A percentile compares a stretch with the other conserved stretches of the same genome.
These are phyloP conservation scores for Claviceps capensis DNA, from an alignment of 2,329 filamentous ascomycete genomes.

Conservation along the genomic window DNA sequence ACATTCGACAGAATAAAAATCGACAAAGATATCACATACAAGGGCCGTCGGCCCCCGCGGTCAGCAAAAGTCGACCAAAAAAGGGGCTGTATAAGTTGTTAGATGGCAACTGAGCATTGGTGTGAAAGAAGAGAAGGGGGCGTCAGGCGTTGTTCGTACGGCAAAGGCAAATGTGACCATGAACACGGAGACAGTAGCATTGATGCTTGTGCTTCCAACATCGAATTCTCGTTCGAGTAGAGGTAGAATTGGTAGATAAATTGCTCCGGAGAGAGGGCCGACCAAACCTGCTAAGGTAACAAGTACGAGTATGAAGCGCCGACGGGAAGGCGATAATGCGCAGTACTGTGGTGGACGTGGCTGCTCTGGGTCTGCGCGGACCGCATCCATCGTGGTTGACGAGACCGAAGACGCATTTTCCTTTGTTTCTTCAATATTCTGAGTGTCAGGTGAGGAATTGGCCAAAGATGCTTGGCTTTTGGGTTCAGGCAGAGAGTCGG, in stretches of 20 bases:
- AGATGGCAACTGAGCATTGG: background rate
- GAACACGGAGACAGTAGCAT: conserved; percentile 30
- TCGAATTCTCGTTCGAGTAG: conserved; percentile 24
- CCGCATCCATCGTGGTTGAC: background rate
- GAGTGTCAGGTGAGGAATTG: background rate
- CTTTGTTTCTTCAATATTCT: background rate
- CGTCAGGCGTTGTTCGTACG: conserved; percentile 8
- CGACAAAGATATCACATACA: conserved; percentile 26
- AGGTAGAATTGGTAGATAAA: conserved; percentile 28
- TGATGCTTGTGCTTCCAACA: conserved; percentile 21
- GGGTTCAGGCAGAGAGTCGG: background rate
- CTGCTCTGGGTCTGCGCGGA: background rate
- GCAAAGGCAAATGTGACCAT: conserved; percentile 29
- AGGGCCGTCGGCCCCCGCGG: conserved; percentile 22
- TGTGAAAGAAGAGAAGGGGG: background rate
- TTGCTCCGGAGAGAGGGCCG: conserved; percentile 28
- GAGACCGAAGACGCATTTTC: background rate
- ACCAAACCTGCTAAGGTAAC: conserved; percentile 28
- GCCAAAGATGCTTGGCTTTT: background rate
- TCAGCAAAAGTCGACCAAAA: conserved; percentile 28
- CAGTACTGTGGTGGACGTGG: conserved; percentile 18
- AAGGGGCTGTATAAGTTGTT: conserved; percentile 16
- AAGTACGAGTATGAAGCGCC: conserved; percentile 23
- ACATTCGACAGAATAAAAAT: conserved; percentile 26
- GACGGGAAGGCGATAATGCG: conserved; percentile 21